phyloP scores from a whole-genome alignment of 306 rosid genomes.

The Dicorynia guianensis region DNA sequence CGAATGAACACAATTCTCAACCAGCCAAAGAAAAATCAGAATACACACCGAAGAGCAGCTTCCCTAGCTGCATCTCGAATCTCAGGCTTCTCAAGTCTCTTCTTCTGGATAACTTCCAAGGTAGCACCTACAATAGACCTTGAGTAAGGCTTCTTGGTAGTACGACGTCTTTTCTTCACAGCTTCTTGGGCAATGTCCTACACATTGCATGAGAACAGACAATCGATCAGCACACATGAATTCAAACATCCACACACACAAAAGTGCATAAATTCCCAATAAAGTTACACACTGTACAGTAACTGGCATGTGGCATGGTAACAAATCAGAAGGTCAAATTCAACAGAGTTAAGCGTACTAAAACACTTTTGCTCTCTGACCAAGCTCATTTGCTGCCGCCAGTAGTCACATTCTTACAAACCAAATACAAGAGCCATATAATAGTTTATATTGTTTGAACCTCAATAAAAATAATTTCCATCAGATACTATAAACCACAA shows the following conservation, averaged over 20 bases:
- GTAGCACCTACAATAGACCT: conserved; percentile 78
- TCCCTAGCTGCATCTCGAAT: conserved; percentile 87
- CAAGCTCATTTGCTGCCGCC: neutral
- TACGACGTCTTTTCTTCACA: conserved; percentile 76
- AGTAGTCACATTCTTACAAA: neutral
- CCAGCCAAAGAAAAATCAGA: neutral
- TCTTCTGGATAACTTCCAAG: conserved; percentile 75
- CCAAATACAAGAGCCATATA: neutral
- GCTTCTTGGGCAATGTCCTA: conserved; percentile 82
- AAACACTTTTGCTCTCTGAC: no score
- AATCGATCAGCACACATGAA: neutral
- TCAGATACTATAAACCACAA: neutral
- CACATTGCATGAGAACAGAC: neutral
- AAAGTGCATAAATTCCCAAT: neutral
- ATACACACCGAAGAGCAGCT: conserved; percentile 73
- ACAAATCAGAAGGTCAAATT: neutral
- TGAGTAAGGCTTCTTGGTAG: conserved; percentile 75
- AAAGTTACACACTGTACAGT: neutral
- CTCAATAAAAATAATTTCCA: neutral
- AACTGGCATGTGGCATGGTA: neutral
- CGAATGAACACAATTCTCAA: neutral
- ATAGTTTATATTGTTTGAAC: neutral
- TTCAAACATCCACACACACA: neutral
- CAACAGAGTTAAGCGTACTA: neutral
- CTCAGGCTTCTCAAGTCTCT: conserved; percentile 71